Evolutionary conservation across 495 filamentous ascomycete species (phyloP).

Genomic region (Halenospora varia): DNA sequence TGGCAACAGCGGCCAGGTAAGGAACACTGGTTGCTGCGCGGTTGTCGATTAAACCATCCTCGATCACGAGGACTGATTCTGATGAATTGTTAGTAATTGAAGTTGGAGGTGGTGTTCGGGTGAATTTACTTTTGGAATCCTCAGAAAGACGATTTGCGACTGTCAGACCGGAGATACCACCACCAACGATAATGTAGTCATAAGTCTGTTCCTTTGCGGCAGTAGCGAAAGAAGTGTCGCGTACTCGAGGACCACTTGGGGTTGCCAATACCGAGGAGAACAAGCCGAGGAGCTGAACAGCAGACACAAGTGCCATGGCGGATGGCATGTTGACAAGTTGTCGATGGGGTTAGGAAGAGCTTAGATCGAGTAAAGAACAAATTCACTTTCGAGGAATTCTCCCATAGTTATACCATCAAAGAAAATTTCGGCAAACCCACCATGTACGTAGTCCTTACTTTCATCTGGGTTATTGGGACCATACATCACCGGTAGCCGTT

Average conservation of each 20-base stretch:
- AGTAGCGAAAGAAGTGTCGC: background rate
- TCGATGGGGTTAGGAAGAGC: background rate
- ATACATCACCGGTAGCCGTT: too few relatives aligned
- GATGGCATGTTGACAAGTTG: background rate
- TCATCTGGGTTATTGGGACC: too few relatives aligned
- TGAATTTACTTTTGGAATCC: background rate
- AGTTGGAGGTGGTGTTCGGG: background rate
- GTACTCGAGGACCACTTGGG: background rate
- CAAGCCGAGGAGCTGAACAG: background rate
- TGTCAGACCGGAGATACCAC: background rate
- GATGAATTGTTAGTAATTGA: background rate
- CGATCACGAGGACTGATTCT: slow-evolving; percentile 40
- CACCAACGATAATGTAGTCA: background rate
- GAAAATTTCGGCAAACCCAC: too few relatives aligned
- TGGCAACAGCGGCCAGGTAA: background rate
- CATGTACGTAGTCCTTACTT: too few relatives aligned
- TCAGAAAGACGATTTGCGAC: background rate
- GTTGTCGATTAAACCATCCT: slow-evolving; percentile 32
- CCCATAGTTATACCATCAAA: too few relatives aligned
- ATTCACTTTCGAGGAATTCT: too few relatives aligned
- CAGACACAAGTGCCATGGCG: background rate
- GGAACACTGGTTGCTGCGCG: background rate
- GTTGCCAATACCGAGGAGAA: background rate
- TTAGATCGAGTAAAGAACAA: background rate
- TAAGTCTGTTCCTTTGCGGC: background rate